Evolutionary conservation across 140 eudicot species (phyloP).

Genomic region (Oenanthe javanica): DNA sequence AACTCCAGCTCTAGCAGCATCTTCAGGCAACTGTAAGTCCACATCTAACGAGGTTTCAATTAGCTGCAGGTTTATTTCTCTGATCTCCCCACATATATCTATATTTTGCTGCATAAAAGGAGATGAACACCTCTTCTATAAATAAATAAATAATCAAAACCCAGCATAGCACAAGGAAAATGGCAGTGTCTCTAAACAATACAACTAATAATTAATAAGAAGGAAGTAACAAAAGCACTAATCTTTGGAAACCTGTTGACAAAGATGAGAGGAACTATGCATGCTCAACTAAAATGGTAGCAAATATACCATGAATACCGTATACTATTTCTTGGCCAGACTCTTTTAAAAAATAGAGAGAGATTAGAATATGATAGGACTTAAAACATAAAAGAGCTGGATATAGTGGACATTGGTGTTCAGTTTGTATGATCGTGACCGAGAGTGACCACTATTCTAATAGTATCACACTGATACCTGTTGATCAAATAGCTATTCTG

Average conservation of each 20-base stretch:
- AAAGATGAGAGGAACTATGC: neutral
- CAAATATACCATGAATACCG: neutral
- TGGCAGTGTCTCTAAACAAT: neutral
- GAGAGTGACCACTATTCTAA: neutral
- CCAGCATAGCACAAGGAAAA: neutral
- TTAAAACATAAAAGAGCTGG: neutral
- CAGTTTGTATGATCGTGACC: neutral
- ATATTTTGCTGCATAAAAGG: conserved; percentile 20
- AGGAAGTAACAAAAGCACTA: neutral
- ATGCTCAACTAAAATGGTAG: neutral
- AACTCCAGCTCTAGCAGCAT: neutral
- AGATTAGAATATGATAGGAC: neutral
- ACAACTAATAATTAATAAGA: neutral
- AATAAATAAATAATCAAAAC: neutral
- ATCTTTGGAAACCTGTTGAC: neutral
- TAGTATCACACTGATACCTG: neutral
- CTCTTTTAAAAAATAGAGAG: neutral
- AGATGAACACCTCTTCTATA: neutral
- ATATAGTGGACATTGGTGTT: neutral
- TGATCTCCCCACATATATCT: conserved; percentile 26
- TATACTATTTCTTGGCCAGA: neutral
- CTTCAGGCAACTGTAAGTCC: conserved; percentile 7
- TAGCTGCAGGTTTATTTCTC: conserved; percentile 27
- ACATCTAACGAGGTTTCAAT: conserved; percentile 29
- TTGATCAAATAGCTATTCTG: neutral